These are phyloP conservation scores for Sugiyamaella novakii DNA, from an alignment of 1,139 yeast genomes.

Conservation along the genomic window DNA sequence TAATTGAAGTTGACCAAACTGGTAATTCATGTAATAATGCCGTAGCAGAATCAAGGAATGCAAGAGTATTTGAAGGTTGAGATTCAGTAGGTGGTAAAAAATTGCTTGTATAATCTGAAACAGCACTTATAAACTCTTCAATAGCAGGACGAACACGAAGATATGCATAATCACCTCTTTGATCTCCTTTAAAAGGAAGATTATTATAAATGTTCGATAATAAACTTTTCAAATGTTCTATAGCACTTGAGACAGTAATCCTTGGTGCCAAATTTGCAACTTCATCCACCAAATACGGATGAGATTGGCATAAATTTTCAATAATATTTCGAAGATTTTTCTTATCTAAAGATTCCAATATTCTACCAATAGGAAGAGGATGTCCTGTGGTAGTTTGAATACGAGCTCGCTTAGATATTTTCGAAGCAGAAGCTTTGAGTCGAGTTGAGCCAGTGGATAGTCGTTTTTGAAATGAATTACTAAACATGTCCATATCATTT, in stretches of 20 bases:
- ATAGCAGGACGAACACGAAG: slow-evolving; percentile 73
- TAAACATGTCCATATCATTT: slow-evolving; percentile 23
- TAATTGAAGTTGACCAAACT: slow-evolving; percentile 66
- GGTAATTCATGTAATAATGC: slow-evolving; percentile 69
- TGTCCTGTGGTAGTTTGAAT: slow-evolving; percentile 37
- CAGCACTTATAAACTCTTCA: slow-evolving; percentile 72
- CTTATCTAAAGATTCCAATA: slow-evolving; percentile 68
- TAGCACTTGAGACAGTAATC: slow-evolving; percentile 56
- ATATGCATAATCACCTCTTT: slow-evolving; percentile 81
- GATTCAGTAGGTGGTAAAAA: slow-evolving; percentile 78
- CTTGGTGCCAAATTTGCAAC: slow-evolving; percentile 59
- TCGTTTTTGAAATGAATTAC: slow-evolving; percentile 20
- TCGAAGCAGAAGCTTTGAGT: slow-evolving; percentile 15
- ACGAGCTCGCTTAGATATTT: slow-evolving; percentile 29
- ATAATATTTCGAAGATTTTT: slow-evolving; percentile 57
- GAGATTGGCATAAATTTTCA: slow-evolving; percentile 53
- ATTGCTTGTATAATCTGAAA: slow-evolving; percentile 77
- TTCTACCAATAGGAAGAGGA: slow-evolving; percentile 58
- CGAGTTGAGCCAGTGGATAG: slow-evolving; percentile 19
- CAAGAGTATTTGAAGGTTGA: slow-evolving; percentile 58
- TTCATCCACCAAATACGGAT: slow-evolving; percentile 64
- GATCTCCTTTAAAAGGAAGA: slow-evolving; percentile 76
- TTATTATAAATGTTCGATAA: slow-evolving; percentile 50
- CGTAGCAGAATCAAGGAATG: slow-evolving; percentile 69
- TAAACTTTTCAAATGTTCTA: slow-evolving; percentile 54